A percentile compares a stretch with the other conserved stretches of the same genome.
Conservation (phyloP, 2,329 filamentous ascomycete genomes). For the Colletotrichum godetiae region DNA sequence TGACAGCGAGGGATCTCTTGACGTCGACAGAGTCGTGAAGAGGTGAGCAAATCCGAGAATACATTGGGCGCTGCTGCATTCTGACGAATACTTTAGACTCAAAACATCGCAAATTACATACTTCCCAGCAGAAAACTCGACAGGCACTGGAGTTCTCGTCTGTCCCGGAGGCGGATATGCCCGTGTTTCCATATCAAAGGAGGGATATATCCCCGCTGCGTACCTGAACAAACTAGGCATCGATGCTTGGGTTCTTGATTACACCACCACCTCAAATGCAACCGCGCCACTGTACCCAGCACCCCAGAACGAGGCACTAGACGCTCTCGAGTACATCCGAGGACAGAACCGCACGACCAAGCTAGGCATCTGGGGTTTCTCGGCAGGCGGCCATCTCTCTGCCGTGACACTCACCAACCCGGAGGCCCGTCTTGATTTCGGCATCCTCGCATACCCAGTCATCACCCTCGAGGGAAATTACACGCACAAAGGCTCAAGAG, state of each 20-base stretch:
- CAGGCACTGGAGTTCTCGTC: constrained; percentile 36
- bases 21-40: background rate
- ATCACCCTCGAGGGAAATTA: constrained; percentile 37
- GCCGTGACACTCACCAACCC: constrained; percentile 39
- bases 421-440: constrained; percentile 37
- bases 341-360: constrained; percentile 32
- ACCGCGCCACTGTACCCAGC: constrained; percentile 36
- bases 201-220: constrained; percentile 33
- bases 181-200: constrained; percentile 31
- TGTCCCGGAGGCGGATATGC: constrained; percentile 37
- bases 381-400: constrained; percentile 39
- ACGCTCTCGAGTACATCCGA: constrained; percentile 36
- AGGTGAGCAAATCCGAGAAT: background rate
- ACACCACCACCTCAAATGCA: constrained; percentile 33
- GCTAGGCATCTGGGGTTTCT: constrained; percentile 41
- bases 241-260: constrained; percentile 39
- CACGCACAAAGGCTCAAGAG: constrained; percentile 36
- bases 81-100: constrained; percentile 10
- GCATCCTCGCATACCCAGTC: constrained; percentile 39
- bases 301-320: constrained; percentile 36
- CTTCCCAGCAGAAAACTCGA: constrained; percentile 23
- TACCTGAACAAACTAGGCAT: constrained; percentile 36
- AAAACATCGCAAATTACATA: constrained; percentile 24
- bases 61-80: background rate
- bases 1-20: background rate